Base-by-base conservation (phyloP, 371 early-diverging fungal species). In the Syncephalastrum sp. region DNA sequence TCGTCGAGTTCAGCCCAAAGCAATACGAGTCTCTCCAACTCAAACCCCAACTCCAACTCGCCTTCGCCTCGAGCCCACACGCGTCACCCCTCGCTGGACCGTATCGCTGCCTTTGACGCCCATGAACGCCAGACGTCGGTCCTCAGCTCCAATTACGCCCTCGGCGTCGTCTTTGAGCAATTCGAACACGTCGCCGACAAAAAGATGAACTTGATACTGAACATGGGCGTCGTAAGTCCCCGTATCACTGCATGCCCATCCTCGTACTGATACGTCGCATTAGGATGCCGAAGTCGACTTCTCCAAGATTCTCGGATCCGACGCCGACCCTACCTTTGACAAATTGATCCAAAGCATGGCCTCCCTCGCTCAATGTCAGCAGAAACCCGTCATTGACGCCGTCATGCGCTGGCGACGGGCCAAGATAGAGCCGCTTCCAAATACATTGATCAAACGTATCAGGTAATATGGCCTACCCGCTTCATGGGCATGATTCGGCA, bases 331-430 rank as follows among this genome's bases (percentile, higher is more conserved):
- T 3, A 67, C 74, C 13, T 93, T 97, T 61, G 96, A 96, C 70
- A 87, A 87, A 25, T 68, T 92, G 0, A 69, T 95, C 33, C 79
- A 79, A 21, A 88, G 92, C 0, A 67, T 97, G 4, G 93, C 93
- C 1, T 82, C 86, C n/a, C 68, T 94, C 29, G 91, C 95, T 16
- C 81, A 85, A 25, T 89, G 90, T 59, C 89, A 92, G 54, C 92
- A 95, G 27, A 91, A 87, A 47, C 83, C 89, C 4, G 88, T 97
- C 24, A 92, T 96, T 47, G 98, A 96, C 69, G 75, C 88, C 33
- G 83, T 97, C 15, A 91, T 96, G 86, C 75, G 86, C 1, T 97
- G 97, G 96, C 81, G 94, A 54, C 88, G 91, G 70, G 68, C 77
- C 21, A 89, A 90, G 52, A 86, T 87, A 23, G 93, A 91, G 27